Base-by-base conservation (phyloP, 495 filamentous ascomycete species). In the Aspergillus nidulans region DNA sequence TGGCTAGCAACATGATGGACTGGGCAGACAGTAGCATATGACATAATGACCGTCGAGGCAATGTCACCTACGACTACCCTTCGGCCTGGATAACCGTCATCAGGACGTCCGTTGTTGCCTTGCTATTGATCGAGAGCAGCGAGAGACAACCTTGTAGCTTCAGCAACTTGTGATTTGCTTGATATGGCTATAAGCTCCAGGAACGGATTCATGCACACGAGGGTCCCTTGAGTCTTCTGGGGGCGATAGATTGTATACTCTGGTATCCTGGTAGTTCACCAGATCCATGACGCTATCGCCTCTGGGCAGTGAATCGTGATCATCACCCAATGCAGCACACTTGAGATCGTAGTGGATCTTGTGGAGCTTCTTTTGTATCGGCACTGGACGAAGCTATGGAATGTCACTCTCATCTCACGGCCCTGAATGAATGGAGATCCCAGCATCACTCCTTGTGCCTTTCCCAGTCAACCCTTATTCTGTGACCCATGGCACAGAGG, bases 401-500 rank as follows among this genome's bases (percentile, higher is more conserved):
- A 67, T 71, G 69, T 71, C 56, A 73, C 70, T 65, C 65, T 50
- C 55, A 58, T 60, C 52, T 56, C n/a, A 41, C 4, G 12, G 1
- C 6, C 16, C 53, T 43, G n/a, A 49, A 45, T 55, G 26, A 25
- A 26, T 53, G 44, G 51, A 52, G 47, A 60, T 61, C 61, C 57
- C 46, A 48, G 24, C n/a, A 39, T 49, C 39, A 10, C 9, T 7
- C 7, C 51, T 53, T 41, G 43, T 50, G 30, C 28, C 26, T 62
- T 43, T 43, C 44, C 48, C 24, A 51, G 65, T 59, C 43, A 57
- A 48, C 19, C 38, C 59, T 62, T 44, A 59, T 53, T 67, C 34
- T 61, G 28, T 19, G 32, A 62, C 45, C 68, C 62, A 61, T 49
- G 60, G 62, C 53, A 68, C 49, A 13, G 39, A n/a, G n/a, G 25